Base-by-base conservation (phyloP, 2,329 filamentous ascomycete species). In the Trichoderma sp. region DNA sequence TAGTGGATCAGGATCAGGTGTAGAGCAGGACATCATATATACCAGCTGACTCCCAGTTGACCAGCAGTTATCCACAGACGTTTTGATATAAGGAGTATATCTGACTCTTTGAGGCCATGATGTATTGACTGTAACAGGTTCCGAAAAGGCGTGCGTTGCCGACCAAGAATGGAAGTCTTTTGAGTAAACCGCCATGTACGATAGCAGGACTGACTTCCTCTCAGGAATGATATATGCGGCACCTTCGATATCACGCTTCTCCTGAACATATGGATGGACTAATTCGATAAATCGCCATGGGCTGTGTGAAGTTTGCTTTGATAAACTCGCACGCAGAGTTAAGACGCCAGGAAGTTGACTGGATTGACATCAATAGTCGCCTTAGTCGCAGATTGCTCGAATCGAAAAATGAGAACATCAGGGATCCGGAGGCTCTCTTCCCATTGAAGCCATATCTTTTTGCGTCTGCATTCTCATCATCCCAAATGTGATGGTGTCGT, bases 1-100 rank as follows among this genome's bases (percentile, higher is more conserved):
- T 72, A 61, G 78, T 79, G 77, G 77, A 79, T 62, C 67, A 39
- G 30, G 18, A 79, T 62, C 67, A 53, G 43, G 18, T 26, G 39
- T 63, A 32, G 53, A 70, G 57, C 57, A 36, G 61, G 67, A 53
- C 57, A 70, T n/a, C 28, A 62, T 70, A 70, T 70, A 70, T 36
- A 70, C 6, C 8, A 11, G 36, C 32, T 30, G 63, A 47, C 24
- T 62, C 57, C 43, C 67, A 14, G 24, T 60, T 34, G 14, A 28
- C 15, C 11, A 26, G 30, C 28, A 21, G 7, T n/a, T 28, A 28
- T 53, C 30, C n/a, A 18, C 43, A 34, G 28, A 62, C n/a, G 9
- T 53, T n/a, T 21, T 34, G n/a, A 9, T 53, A 8, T 14, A 5
- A 36, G 12, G 51, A 34, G 36, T 11, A 12, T 57, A 18, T 12